These are phyloP conservation scores for Megacollybia marginata DNA, from an alignment of 768 basidiomycete species.

Conservation along the genomic window DNA sequence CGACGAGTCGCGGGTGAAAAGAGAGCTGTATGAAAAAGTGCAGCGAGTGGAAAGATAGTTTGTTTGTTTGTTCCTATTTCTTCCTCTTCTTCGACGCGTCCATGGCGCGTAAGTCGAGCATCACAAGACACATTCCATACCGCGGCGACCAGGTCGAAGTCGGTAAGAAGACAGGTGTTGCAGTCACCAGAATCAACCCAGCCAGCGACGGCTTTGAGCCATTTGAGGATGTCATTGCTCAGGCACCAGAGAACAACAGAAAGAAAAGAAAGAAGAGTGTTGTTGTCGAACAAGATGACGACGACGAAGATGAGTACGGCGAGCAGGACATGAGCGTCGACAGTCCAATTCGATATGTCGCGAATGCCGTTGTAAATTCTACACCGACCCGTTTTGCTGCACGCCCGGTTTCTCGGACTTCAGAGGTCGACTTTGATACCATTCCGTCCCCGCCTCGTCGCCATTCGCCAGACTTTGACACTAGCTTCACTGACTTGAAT, in stretches of 20 bases:
- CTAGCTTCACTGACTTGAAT: conserved; percentile 42
- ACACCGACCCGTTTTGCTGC: conserved; percentile 36
- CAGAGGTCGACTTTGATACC: conserved; percentile 53
- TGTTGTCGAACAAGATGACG: conserved; percentile 22
- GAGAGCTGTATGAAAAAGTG: conserved; percentile 55
- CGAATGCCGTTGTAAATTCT: conserved; percentile 31
- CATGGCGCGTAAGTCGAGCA: too few species aligned
- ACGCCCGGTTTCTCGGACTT: conserved; percentile 42
- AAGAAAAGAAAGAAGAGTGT: conserved; percentile 46
- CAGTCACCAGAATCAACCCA: conserved; percentile 59
- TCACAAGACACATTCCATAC: conserved; percentile 53
- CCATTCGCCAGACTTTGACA: conserved; percentile 18
- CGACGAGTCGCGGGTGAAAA: conserved; percentile 52
- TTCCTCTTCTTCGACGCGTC: too few species aligned
- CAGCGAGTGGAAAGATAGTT: conserved; percentile 26
- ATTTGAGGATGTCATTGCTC: conserved; percentile 66
- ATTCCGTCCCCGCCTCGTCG: conserved; percentile 51
- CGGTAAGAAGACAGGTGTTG: conserved; percentile 75
- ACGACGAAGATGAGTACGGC: conserved; percentile 47
- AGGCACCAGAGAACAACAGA: conserved; percentile 61
- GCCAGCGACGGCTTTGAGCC: conserved; percentile 80
- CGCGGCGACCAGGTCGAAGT: conserved; percentile 70
- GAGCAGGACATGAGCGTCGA: conserved; percentile 79
- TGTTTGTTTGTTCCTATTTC: too few species aligned
- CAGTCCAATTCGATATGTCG: conserved; percentile 45